Conservation (phyloP, 2,329 filamentous ascomycete species). For the Ophiostoma australiae region DNA sequence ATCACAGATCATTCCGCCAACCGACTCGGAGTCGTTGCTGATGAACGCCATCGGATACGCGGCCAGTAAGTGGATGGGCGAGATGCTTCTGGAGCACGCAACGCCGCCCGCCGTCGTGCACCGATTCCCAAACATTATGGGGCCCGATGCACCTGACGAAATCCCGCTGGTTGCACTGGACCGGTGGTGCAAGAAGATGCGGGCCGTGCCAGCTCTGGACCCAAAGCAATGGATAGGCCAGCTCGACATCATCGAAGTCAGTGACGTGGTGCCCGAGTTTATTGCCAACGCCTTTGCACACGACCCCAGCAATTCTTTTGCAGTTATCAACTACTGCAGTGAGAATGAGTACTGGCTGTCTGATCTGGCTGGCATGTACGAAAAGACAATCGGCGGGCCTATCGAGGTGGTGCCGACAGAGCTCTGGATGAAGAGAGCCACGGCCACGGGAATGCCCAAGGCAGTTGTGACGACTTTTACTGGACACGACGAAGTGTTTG, state of each 20-base stretch:
- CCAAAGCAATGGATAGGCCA: not conserved
- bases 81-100: not conserved
- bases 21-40: not conserved
- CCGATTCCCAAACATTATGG: not conserved
- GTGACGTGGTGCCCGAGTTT: not conserved
- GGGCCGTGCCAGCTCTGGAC: not conserved
- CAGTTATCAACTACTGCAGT: not conserved
- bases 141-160: not conserved
- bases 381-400: not conserved
- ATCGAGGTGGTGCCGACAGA: not conserved
- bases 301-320: not conserved
- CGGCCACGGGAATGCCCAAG: not conserved
- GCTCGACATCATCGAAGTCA: not conserved
- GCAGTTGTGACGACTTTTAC: not conserved
- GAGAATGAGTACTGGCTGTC: not conserved
- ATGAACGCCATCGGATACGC: not conserved
- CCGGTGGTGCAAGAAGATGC: not conserved
- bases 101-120: not conserved
- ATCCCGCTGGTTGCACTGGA: not conserved
- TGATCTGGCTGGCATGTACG: not conserved
- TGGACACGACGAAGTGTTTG: not conserved
- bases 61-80: not conserved
- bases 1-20: not conserved
- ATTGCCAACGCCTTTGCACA: not conserved
- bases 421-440: not conserved